phyloP scores from a whole-genome alignment of 805 yeast species.

The Debaryomyces tyrocola region DNA sequence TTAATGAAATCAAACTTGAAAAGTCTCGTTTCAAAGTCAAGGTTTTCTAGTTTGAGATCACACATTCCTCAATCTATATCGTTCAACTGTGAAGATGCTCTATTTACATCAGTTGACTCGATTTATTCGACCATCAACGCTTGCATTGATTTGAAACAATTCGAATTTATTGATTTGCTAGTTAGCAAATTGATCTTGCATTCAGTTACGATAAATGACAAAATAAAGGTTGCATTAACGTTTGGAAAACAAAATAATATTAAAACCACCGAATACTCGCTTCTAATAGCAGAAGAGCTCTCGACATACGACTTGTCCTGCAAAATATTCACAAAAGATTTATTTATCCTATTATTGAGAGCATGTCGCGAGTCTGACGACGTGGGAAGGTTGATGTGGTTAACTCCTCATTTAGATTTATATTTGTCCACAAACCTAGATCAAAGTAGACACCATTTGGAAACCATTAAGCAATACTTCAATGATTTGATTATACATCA shows the following conservation, averaged over 20 bases:
- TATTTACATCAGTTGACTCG: slow-evolving; percentile 17
- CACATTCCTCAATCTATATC: slow-evolving; percentile 5
- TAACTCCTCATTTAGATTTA: slow-evolving; percentile 32
- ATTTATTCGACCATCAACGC: slow-evolving; percentile 27
- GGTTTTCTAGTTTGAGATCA: slow-evolving; percentile 11
- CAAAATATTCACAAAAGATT: slow-evolving; percentile 18
- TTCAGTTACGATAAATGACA: slow-evolving; percentile 13
- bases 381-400: slow-evolving; percentile 34
- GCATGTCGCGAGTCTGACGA: slow-evolving; percentile 27
- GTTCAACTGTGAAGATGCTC: slow-evolving; percentile 10
- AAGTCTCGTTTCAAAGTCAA: slow-evolving; percentile 26
- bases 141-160: slow-evolving; percentile 25
- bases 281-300: slow-evolving; percentile 12
- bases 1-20: slow-evolving; percentile 17
- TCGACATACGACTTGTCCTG: slow-evolving; percentile 12
- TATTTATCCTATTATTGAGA: slow-evolving; percentile 21
- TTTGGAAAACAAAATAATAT: slow-evolving; percentile 9
- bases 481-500: not conserved
- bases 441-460: slow-evolving; percentile 3
- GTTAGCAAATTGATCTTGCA: slow-evolving; percentile 31
- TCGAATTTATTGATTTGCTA: slow-evolving; percentile 31
- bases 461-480: not conserved
- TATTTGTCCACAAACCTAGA: slow-evolving; percentile 10
- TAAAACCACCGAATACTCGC: slow-evolving; percentile 2
- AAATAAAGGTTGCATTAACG: slow-evolving; percentile 5